phyloP scores from a whole-genome alignment of 2,329 filamentous ascomycete genomes.

The Exophiala bonariae region DNA sequence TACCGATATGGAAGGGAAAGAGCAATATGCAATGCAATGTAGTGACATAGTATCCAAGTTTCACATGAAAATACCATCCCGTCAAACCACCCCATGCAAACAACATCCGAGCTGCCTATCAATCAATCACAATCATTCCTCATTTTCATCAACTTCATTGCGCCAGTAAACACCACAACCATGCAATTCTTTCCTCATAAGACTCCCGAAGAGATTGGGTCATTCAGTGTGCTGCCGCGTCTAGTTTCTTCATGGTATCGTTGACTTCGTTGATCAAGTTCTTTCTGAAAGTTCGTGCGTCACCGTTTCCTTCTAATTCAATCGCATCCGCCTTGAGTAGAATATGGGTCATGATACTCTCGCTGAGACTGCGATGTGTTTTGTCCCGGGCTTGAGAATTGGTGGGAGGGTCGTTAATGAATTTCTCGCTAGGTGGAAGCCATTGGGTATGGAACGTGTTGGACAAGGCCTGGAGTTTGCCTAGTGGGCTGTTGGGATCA shows the following conservation, averaged over 20 bases:
- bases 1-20: too few species aligned
- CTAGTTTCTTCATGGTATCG: slow-evolving; percentile 38
- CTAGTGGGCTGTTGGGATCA: slow-evolving; percentile 38
- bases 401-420: slow-evolving; percentile 39
- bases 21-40: too few species aligned
- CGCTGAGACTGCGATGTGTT: slow-evolving; percentile 45
- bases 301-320: slow-evolving; percentile 62
- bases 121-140: background rate
- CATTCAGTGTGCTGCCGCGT: slow-evolving; percentile 31
- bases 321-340: slow-evolving; percentile 66
- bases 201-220: slow-evolving; percentile 4
- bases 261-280: slow-evolving; percentile 45
- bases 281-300: slow-evolving; percentile 52
- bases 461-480: slow-evolving; percentile 39
- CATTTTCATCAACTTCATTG: background rate
- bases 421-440: slow-evolving; percentile 39
- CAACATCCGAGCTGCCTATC: too few species aligned
- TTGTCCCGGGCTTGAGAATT: slow-evolving; percentile 42
- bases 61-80: too few species aligned
- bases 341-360: slow-evolving; percentile 45
- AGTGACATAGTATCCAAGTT: too few species aligned
- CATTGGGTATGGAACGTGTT: slow-evolving; percentile 39
- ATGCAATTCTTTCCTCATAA: too few species aligned
- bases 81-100: too few species aligned
- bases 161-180: background rate